These are phyloP conservation scores for Phytophthora sojae DNA, from an alignment of 352 stramenopile species.

Conservation along the genomic window DNA sequence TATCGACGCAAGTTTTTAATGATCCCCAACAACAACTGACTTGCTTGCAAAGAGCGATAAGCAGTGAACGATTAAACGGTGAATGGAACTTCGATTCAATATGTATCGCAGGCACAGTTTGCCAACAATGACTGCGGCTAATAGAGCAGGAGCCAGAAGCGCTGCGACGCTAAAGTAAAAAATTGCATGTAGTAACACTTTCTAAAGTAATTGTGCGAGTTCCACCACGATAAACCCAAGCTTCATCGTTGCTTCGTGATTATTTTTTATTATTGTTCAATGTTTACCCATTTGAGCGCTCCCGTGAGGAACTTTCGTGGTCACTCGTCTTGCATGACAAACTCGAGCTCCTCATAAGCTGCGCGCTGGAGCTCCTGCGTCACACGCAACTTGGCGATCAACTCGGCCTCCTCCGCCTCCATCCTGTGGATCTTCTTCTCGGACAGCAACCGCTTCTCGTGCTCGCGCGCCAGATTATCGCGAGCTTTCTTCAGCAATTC, in stretches of 20 bases:
- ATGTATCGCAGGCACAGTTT: too few relatives aligned
- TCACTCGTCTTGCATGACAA: slow-evolving; percentile 61
- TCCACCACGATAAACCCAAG: too few relatives aligned
- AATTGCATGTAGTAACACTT: too few relatives aligned
- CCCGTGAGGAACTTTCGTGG: background rate
- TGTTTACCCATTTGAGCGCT: background rate
- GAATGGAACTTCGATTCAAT: too few relatives aligned
- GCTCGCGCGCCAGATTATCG: slow-evolving; percentile 57
- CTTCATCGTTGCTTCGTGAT: background rate
- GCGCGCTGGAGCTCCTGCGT: slow-evolving; percentile 73
- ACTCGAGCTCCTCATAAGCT: slow-evolving; percentile 74
- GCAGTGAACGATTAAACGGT: too few relatives aligned
- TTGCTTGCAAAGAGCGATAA: too few relatives aligned
- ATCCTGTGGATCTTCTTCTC: slow-evolving; percentile 74
- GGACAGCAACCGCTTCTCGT: slow-evolving; percentile 61
- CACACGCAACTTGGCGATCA: slow-evolving; percentile 69
- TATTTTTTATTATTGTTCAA: background rate
- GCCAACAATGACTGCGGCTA: too few relatives aligned
- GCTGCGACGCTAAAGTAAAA: too few relatives aligned
- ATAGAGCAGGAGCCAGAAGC: too few relatives aligned
- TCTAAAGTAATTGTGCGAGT: too few relatives aligned
- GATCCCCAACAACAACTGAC: too few relatives aligned
- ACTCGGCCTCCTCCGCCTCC: slow-evolving; percentile 62
- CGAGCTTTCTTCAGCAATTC: slow-evolving; percentile 55
- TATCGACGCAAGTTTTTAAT: too few relatives aligned